Percentiles rank a stretch among this genome's conserved stretches.
Evolutionary conservation across 2,329 filamentous ascomycete genomes (phyloP).

Genomic region (Acephala macrosclerotiorum): DNA sequence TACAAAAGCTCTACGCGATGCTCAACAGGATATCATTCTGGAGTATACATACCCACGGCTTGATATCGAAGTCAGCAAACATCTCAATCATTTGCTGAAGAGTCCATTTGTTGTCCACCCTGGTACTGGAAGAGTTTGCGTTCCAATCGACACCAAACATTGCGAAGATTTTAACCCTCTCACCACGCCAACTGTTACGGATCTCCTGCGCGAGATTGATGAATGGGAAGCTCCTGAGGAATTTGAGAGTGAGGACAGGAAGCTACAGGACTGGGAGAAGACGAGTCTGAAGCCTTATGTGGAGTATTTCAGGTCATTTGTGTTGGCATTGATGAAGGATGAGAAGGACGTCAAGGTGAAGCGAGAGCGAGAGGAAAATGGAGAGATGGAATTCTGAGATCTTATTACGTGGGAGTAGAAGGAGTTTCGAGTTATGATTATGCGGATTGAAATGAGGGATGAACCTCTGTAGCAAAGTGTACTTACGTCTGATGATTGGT

Average conservation of each 20-base stretch:
- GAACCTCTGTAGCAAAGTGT: not conserved
- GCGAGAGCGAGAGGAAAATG: slow-evolving; percentile 55
- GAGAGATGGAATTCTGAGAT: slow-evolving; percentile 71
- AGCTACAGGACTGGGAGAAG: slow-evolving; percentile 91
- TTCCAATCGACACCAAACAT: slow-evolving; percentile 81
- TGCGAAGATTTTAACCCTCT: slow-evolving; percentile 89
- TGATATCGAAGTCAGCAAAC: slow-evolving; percentile 97
- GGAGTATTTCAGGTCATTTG: slow-evolving; percentile 86
- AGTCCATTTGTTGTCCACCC: slow-evolving; percentile 97
- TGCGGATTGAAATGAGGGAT: not conserved
- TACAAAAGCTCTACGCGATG: slow-evolving; percentile 76
- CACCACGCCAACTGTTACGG: slow-evolving; percentile 85
- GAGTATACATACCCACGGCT: slow-evolving; percentile 98
- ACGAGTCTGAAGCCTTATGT: slow-evolving; percentile 93
- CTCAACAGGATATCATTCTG: slow-evolving; percentile 94
- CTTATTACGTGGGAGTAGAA: not conserved
- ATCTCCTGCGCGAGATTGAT: slow-evolving; percentile 86
- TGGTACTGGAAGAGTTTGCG: slow-evolving; percentile 91
- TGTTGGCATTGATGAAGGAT: slow-evolving; percentile 80
- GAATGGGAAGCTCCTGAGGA: slow-evolving; percentile 67
- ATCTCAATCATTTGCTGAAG: slow-evolving; percentile 97
- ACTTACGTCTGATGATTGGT: slow-evolving; percentile 2
- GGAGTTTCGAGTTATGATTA: not conserved
- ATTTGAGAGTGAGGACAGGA: slow-evolving; percentile 53
- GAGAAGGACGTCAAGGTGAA: slow-evolving; percentile 62